Evolutionary conservation across 192 early-diverging fungal genomes (phyloP), one percentile per base, ranked within the genome.

Genomic region (Podila verticillata): DNA sequence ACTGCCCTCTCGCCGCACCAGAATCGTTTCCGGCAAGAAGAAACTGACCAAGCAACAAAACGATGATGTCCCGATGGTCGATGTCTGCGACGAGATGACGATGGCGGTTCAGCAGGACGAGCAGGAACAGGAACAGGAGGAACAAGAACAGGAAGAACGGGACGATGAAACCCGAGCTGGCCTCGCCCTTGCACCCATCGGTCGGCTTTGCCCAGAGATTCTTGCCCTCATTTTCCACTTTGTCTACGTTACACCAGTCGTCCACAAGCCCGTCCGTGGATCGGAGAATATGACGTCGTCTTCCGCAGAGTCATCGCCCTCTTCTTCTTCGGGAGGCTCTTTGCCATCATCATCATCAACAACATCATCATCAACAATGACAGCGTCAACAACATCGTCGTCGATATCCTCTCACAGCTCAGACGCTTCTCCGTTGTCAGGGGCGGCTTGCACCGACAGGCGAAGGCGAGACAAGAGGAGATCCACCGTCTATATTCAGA

Each of bases 171-270:
- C 8, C 0, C 22, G 22, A 17, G 51, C 51, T 0, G 24, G 22
- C 22, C 51, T 54, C 51, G 51, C 51, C 51, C 51, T 24, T 54
- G 51, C 51, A 0, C 51, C 51, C 6, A 80, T 80, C 28, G 28
- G 63, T 26, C 77, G 77, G 13, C 65, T 80, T 22, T 72, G 77
- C 70, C 77, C 69, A 58, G 77, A 80, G 30, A 34, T 80, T 26
- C 48, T 80, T 13, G 64, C 77, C 10, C 30, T 80, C 19, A 80
- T 80, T 49, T 80, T 80, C 54, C 66, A 80, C 56, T 80, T 72
- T 60, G 77, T 80, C 66, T 80, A 80, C 62, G 77, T 80, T 35
- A 80, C 77, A 68, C 77, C 77, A 22, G 66, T 80, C 1, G 77
- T 80, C 54, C 34, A 68, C 48, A 34, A 66, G 29, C 65, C 10